Evolutionary conservation across 2,329 filamentous ascomycete genomes (phyloP), one percentile per base, ranked within the genome.

Genomic region (Elsinoe arachidis): DNA sequence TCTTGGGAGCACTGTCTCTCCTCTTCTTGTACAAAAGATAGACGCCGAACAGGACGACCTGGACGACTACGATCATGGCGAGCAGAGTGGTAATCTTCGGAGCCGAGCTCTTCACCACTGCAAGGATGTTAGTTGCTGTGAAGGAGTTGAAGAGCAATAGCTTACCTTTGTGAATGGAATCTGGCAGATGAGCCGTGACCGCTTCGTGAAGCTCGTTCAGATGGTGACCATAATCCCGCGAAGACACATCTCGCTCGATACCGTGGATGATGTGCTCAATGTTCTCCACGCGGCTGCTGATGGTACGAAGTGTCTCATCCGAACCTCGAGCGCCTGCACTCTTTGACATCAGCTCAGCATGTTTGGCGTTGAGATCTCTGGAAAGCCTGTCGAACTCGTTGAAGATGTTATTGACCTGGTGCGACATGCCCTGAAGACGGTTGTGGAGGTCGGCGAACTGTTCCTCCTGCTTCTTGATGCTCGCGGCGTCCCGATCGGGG

Each of bases 371-470:
- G 62, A 77, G 73, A 37, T 79, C 70, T 58, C 74, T 73, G 52
- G 78, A 73, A 57, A 81, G 71, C 38, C 75, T 70, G 10, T 78
- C 74, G 39, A 86, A 71, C 57, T 82, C 73, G 41, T 78, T 78
- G 70, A 82, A 83, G 58, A 89, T 76, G 63, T 78, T 79, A 17
- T 78, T 77, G 41, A 90, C 74, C 65, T 87, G 84, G 71, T 89
- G 84, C 70, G 83, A 83, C 59, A 89, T 77, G 63, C 76, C 78
- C 70, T 91, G 89, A 15, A 97, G 76, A 33, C 90, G 87, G 74
- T 87, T 87, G 76, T 95, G 87, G 12, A 97, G 79, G 68, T 96
- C 91, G 34, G 80, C 79, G 68, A 96, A 92, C 70, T 96, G 90
- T 56, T 77, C 71, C 62, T 75, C 66, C 23, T 74, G 70, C 21